A percentile compares a stretch with the other conserved stretches of the same genome.
phyloP scores from a whole-genome alignment of 2,329 filamentous ascomycete genomes.

The Elsinoe batatas region DNA sequence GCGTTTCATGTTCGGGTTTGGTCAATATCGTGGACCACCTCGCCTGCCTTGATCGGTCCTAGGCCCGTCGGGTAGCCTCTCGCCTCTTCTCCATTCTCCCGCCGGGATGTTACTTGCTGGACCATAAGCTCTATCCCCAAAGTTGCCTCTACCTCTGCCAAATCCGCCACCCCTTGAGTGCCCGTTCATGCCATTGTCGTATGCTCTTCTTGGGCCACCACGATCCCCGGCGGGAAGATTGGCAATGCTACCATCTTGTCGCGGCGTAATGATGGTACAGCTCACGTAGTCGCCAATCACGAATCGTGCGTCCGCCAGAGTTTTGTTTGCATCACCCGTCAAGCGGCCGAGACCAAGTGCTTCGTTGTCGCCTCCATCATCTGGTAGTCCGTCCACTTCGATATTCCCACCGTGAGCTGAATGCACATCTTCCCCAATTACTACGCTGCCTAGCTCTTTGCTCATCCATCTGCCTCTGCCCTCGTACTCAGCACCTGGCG shows the following conservation, averaged over 20 bases:
- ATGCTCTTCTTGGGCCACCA: slow-evolving; percentile 33
- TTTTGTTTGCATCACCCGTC: slow-evolving; percentile 58
- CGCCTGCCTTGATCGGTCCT: slow-evolving; percentile 16
- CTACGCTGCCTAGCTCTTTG: slow-evolving; percentile 73
- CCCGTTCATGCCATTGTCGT: slow-evolving; percentile 26
- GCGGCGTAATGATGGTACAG: slow-evolving; percentile 68
- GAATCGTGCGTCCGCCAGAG: slow-evolving; percentile 66
- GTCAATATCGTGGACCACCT: slow-evolving; percentile 18
- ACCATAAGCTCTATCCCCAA: slow-evolving; percentile 21
- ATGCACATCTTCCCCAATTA: slow-evolving; percentile 48
- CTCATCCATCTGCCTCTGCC: slow-evolving; percentile 56
- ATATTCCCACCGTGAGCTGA: slow-evolving; percentile 29
- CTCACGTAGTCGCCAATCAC: slow-evolving; percentile 83
- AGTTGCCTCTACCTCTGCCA: slow-evolving; percentile 17
- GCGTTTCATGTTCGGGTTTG: background rate
- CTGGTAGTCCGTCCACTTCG: slow-evolving; percentile 25
- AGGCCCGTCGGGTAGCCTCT: slow-evolving; percentile 25
- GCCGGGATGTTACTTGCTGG: slow-evolving; percentile 20
- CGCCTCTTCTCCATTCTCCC: slow-evolving; percentile 33
- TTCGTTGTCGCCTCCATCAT: slow-evolving; percentile 29
- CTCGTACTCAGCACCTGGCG: slow-evolving; percentile 24
- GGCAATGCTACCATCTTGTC: slow-evolving; percentile 63
- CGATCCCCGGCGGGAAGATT: slow-evolving; percentile 43
- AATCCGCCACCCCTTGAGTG: slow-evolving; percentile 19
- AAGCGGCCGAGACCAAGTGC: slow-evolving; percentile 27